Conservation (phyloP, 2,329 filamentous ascomycete species). For the Alternaria dauci region DNA sequence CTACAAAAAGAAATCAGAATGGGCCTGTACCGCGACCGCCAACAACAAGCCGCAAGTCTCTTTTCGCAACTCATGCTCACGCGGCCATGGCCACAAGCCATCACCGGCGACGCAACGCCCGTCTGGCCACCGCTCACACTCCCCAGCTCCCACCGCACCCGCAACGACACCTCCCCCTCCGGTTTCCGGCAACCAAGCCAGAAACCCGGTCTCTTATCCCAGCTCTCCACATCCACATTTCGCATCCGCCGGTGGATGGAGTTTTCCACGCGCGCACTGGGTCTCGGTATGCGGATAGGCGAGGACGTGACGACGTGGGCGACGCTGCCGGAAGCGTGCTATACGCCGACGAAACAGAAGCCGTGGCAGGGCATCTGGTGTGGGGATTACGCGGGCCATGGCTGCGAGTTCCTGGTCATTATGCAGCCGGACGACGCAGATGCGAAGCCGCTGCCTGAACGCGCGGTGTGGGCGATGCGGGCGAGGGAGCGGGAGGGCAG, state of each 20-base stretch:
- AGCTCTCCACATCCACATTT: conserved; percentile 76
- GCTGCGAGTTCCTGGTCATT: conserved; percentile 86
- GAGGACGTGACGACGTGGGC: conserved; percentile 70
- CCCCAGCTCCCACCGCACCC: conserved; percentile 68
- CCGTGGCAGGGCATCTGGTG: conserved; percentile 93
- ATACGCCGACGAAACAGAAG: conserved; percentile 80
- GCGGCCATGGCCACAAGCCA: conserved; percentile 57
- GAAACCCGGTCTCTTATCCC: conserved; percentile 60
- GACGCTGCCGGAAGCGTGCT: conserved; percentile 76
- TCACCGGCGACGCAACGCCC: conserved; percentile 46
- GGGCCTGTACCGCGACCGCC: conserved; percentile 43
- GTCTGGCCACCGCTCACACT: conserved; percentile 81
- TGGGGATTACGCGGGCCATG: conserved; percentile 87
- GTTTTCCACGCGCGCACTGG: conserved; percentile 55
- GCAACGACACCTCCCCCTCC: conserved; percentile 56
- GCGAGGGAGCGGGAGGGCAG: conserved; percentile 38
- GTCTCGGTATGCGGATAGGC: conserved; percentile 54
- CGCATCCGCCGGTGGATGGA: conserved; percentile 80
- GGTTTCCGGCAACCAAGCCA: conserved; percentile 57
- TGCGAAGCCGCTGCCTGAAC: conserved; percentile 50
- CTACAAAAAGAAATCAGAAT: conserved; percentile 64
- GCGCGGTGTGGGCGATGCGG: conserved; percentile 41
- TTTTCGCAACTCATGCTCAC: conserved; percentile 75
- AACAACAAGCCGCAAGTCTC: conserved; percentile 51
- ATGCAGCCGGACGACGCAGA: conserved; percentile 70